Percentiles rank a stretch among this genome's conserved stretches.
Evolutionary conservation across 1,284 basidiomycete species (phyloP).

Genomic region (Somion occarium): DNA sequence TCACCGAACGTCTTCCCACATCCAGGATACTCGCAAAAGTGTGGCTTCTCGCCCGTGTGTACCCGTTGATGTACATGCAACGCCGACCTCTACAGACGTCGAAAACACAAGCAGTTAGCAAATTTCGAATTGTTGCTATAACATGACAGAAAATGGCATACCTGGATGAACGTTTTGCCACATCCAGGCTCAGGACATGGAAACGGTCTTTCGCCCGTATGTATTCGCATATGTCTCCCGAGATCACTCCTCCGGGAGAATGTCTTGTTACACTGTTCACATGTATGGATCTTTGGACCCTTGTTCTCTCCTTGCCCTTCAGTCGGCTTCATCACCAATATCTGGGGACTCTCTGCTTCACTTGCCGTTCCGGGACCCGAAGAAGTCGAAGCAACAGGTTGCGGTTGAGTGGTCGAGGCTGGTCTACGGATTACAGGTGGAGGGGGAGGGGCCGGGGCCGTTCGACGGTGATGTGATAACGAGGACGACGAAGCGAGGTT

Average conservation of each 20-base stretch:
- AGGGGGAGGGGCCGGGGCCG: slow-evolving; percentile 27
- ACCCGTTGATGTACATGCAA: slow-evolving; percentile 82
- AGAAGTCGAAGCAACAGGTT: slow-evolving; percentile 46
- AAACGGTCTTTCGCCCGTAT: slow-evolving; percentile 86
- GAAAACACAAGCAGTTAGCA: slow-evolving; percentile 1
- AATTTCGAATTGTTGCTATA: neutral
- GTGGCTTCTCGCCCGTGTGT: slow-evolving; percentile 87
- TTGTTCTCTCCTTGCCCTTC: slow-evolving; percentile 19
- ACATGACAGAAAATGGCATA: slow-evolving; percentile 26
- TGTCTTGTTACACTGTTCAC: slow-evolving; percentile 67
- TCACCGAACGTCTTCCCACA: slow-evolving; percentile 85
- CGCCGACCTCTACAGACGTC: slow-evolving; percentile 63
- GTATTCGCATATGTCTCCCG: slow-evolving; percentile 78
- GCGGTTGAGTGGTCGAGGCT: slow-evolving; percentile 9
- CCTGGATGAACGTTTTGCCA: slow-evolving; percentile 85
- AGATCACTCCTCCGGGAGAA: slow-evolving; percentile 77
- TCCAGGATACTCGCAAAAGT: slow-evolving; percentile 80
- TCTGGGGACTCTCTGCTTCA: slow-evolving; percentile 18
- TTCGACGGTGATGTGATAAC: neutral
- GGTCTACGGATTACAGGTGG: slow-evolving; percentile 1
- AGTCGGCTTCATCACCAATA: neutral
- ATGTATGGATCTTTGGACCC: slow-evolving; percentile 34
- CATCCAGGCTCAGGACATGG: slow-evolving; percentile 65
- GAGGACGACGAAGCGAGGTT: too few relatives aligned
- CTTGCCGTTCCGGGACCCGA: slow-evolving; percentile 24